Conservation (phyloP, 768 basidiomycete genomes). For the Phlebiopsis flavidoalba region DNA sequence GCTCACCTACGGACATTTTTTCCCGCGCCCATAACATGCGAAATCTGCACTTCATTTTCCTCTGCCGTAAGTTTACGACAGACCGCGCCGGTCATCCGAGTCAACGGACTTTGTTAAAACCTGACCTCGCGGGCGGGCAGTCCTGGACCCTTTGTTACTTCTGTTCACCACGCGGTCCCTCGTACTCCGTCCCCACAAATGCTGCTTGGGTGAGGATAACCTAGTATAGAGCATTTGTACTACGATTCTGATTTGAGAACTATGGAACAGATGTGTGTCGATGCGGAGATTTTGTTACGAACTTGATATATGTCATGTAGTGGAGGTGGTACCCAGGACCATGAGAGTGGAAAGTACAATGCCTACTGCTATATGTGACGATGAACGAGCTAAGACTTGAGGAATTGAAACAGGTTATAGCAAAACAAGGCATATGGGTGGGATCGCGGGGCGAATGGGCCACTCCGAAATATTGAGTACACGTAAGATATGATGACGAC, state of each 20-base stretch:
- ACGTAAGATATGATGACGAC: not conserved
- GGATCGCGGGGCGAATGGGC: not conserved
- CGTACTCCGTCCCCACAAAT: not conserved
- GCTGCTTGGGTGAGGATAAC: not conserved
- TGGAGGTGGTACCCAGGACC: slow-evolving; percentile 1
- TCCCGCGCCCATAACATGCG: no score
- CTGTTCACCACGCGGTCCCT: not conserved
- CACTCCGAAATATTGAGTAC: not conserved
- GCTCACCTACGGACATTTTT: no score
- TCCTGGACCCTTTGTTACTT: not conserved
- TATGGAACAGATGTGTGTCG: not conserved
- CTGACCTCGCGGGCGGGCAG: no score
- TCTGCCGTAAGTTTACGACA: not conserved
- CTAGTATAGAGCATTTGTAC: not conserved
- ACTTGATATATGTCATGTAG: not conserved
- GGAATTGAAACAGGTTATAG: not conserved
- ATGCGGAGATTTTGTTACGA: not conserved
- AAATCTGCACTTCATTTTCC: not conserved
- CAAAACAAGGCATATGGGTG: not conserved
- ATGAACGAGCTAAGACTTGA: not conserved
- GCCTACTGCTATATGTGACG: not conserved
- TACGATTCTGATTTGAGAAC: not conserved
- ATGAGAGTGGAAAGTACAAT: slow-evolving; percentile 1
- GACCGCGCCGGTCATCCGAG: not conserved
- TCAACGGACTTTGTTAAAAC: not conserved